Conservation (phyloP, 306 rosid species). For the Acacia confusa region DNA sequence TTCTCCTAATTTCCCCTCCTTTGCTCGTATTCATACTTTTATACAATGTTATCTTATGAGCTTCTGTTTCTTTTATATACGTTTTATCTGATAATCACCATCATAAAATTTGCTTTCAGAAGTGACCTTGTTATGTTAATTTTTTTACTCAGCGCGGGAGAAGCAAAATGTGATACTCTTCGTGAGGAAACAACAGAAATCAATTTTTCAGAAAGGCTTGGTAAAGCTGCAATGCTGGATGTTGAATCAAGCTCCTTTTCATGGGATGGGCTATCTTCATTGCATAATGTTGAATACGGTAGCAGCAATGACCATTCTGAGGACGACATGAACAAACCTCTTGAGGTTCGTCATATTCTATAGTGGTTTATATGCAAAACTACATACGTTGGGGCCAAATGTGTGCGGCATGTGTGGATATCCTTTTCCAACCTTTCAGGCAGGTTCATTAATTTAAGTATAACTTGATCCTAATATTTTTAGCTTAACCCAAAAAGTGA, state of each 20-base stretch:
- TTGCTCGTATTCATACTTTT: background rate
- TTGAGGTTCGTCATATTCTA: conserved; percentile 64
- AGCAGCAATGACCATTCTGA: conserved; percentile 75
- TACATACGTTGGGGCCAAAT: background rate
- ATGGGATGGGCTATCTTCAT: conserved; percentile 79
- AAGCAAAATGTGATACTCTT: conserved; percentile 34
- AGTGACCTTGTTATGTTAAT: conserved; percentile 21
- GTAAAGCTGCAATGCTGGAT: conserved; percentile 78
- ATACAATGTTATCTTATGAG: background rate
- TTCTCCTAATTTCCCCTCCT: background rate
- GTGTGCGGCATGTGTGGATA: background rate
- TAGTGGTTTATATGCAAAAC: background rate
- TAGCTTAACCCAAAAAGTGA: background rate
- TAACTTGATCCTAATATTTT: background rate
- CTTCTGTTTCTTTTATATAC: background rate
- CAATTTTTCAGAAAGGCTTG: conserved; percentile 91
- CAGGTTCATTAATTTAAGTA: conserved; percentile 10
- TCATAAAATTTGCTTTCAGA: background rate
- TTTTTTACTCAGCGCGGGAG: conserved; percentile 54
- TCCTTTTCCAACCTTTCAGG: background rate
- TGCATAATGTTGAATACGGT: conserved; percentile 80
- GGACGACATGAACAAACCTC: conserved; percentile 82
- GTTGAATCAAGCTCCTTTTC: conserved; percentile 68
- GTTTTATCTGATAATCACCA: background rate
- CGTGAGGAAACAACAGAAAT: conserved; percentile 59